Evolutionary conservation across 768 basidiomycete genomes (phyloP).

Genomic region (Termitomyces heimii): DNA sequence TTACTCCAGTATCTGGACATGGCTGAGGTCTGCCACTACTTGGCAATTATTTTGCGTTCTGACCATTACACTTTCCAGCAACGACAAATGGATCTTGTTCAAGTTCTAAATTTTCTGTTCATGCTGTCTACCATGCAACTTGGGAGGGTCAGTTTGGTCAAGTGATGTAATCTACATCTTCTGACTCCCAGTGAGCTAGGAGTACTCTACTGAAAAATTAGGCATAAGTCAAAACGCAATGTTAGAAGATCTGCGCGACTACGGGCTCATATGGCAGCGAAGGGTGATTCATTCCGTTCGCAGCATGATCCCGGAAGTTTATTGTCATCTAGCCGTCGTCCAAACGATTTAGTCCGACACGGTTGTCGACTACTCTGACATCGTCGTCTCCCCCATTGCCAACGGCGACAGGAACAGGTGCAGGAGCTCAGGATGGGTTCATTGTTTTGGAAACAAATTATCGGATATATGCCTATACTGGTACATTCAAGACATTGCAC

Average conservation of each 20-base stretch:
- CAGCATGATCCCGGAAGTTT: conserved; percentile 5
- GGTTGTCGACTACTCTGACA: conserved; percentile 90
- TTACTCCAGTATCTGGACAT: conserved; percentile 85
- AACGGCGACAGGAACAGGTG: conserved; percentile 50
- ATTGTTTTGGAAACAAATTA: conserved; percentile 98
- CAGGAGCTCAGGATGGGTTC: conserved; percentile 75
- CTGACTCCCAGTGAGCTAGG: conserved; percentile 37
- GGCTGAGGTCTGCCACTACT: conserved; percentile 55
- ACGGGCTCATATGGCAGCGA: conserved; percentile 89
- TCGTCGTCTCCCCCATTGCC: conserved; percentile 82
- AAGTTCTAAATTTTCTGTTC: conserved; percentile 90
- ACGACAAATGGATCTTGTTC: conserved; percentile 87
- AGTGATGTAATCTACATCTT: not conserved
- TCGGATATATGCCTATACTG: conserved; percentile 96
- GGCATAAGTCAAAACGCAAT: conserved; percentile 79
- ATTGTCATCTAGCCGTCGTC: conserved; percentile 49
- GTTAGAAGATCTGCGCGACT: conserved; percentile 89
- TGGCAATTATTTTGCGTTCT: conserved; percentile 5
- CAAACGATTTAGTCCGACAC: conserved; percentile 87
- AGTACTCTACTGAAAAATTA: conserved; percentile 82
- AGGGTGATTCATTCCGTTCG: conserved; percentile 38
- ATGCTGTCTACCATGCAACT: conserved; percentile 97
- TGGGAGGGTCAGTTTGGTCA: conserved; percentile 55
- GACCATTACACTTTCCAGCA: conserved; percentile 40
- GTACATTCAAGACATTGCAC: conserved; percentile 32